Base-by-base conservation (phyloP, 148 eudicot genomes). In the Rhododendron ferrugineum region DNA sequence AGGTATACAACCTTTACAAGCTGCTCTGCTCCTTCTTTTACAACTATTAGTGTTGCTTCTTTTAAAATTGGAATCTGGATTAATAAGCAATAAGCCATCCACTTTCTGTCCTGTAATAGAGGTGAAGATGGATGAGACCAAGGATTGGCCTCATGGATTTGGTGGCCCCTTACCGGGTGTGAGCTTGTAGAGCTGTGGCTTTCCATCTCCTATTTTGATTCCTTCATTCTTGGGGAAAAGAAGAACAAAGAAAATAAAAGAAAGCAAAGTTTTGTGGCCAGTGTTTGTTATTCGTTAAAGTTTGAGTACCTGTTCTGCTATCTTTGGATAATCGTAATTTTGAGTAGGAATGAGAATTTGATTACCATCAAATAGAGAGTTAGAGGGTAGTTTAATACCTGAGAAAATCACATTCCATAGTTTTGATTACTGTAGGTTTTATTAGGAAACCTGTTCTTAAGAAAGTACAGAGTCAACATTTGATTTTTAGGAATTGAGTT, bases 1-100 rank as follows among this genome's bases (percentile, higher is more conserved):
- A 93, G 98, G 99, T 96, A 84, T 80, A 52, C 47, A 83, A 79
- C 32, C 62, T 56, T 46, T 56, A 78, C 72, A 72, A 68, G 68
- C 54, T 47, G n/a, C 28, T 58, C 30, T 34, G 11, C 52, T 47
- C 18, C 36, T 73, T 50, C 15, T 56, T 11, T 44, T 18, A 3
- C 28, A 16, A 0, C 10, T 32, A 13, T 26, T 28, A 20, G 60
- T 1, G 11, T 75, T 68, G 28, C 15, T 14, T 6, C n/a, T n/a
- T 64, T 52, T n/a, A 36, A 60, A 34, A 3, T 54, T 23, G 44
- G 49, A 81, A 4, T 80, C 68, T 32, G 66, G 81, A 49, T 79
- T 15, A 36, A 80, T 52, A 28, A 50, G 82, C 64, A 79, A 56
- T 79, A 32, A 18, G 11, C 66, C 34, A 50, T 52, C 26, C 64